Conservation (phyloP, 768 basidiomycete genomes). For the Russula earlei region DNA sequence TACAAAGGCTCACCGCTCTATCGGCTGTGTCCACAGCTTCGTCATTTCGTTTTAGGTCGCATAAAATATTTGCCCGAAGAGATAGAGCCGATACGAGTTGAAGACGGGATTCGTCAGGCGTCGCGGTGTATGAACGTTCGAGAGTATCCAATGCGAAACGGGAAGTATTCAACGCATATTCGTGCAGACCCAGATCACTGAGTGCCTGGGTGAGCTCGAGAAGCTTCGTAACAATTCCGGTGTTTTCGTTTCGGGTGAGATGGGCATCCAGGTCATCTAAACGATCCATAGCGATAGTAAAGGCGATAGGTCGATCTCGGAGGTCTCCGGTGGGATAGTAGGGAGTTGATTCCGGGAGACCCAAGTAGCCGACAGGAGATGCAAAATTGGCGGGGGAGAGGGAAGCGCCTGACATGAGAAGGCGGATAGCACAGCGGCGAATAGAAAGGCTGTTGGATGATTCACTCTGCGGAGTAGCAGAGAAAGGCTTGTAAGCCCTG, state of each 20-base stretch:
- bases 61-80: slow-evolving; percentile 1
- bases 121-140: not conserved
- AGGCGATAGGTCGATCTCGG: not conserved
- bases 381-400: slow-evolving; percentile 2
- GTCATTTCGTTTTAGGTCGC: slow-evolving; percentile 4
- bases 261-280: not conserved
- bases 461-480: not conserved
- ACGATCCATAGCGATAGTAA: slow-evolving; percentile 4
- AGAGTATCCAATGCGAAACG: not conserved
- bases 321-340: slow-evolving; percentile 11
- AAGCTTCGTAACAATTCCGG: not conserved
- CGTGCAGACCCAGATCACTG: slow-evolving; percentile 4
- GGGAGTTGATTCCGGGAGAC: not conserved
- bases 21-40: not conserved
- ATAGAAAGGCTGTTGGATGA: not conserved
- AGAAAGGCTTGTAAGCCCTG: not conserved
- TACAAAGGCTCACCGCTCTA: not conserved
- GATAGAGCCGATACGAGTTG: not conserved
- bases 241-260: not conserved
- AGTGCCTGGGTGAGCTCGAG: slow-evolving; percentile 6
- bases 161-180: not conserved
- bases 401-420: slow-evolving; percentile 9
- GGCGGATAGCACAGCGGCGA: slow-evolving; percentile 3
- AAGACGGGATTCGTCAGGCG: not conserved
- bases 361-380: slow-evolving; percentile 6